Percentiles rank a stretch among this genome's conserved stretches.
Evolutionary conservation across 148 eudicot species (phyloP).

Genomic region (Limonium bicolor): DNA sequence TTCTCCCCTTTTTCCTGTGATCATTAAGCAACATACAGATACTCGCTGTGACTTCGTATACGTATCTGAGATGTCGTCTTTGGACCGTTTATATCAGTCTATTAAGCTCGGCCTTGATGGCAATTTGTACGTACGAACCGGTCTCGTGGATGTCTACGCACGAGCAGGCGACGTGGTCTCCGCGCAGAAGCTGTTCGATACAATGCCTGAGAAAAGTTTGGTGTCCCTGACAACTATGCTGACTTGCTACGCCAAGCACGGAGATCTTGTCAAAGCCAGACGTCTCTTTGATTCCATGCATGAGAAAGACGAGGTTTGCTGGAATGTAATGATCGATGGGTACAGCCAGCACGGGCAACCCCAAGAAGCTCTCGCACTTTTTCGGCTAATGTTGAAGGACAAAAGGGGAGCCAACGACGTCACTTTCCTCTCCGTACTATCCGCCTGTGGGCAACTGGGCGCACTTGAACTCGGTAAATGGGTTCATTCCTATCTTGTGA

Average conservation of each 20-base stretch:
- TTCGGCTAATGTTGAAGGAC: slow-evolving; percentile 41
- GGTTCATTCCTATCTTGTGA: slow-evolving; percentile 61
- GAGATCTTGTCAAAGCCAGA: slow-evolving; percentile 40
- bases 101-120: slow-evolving; percentile 33
- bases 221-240: slow-evolving; percentile 67
- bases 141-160: slow-evolving; percentile 49
- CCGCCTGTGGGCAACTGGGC: slow-evolving; percentile 84
- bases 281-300: slow-evolving; percentile 50
- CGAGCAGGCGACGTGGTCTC: slow-evolving; percentile 37
- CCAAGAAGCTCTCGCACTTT: slow-evolving; percentile 42
- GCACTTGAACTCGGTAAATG: slow-evolving; percentile 66
- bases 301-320: slow-evolving; percentile 71
- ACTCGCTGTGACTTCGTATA: too few relatives aligned
- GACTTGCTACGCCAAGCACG: slow-evolving; percentile 53
- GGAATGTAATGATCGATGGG: slow-evolving; percentile 97
- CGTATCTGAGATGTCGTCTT: too few relatives aligned
- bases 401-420: slow-evolving; percentile 40
- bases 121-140: slow-evolving; percentile 52
- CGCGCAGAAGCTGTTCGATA: slow-evolving; percentile 53
- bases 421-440: slow-evolving; percentile 46
- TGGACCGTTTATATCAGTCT: too few relatives aligned
- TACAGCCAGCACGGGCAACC: slow-evolving; percentile 53
- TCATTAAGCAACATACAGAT: too few relatives aligned
- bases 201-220: slow-evolving; percentile 52
- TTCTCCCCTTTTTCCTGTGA: too few relatives aligned